Base-by-base conservation (phyloP, 2,329 filamentous ascomycete genomes). In the Uncinocarpus reesii region DNA sequence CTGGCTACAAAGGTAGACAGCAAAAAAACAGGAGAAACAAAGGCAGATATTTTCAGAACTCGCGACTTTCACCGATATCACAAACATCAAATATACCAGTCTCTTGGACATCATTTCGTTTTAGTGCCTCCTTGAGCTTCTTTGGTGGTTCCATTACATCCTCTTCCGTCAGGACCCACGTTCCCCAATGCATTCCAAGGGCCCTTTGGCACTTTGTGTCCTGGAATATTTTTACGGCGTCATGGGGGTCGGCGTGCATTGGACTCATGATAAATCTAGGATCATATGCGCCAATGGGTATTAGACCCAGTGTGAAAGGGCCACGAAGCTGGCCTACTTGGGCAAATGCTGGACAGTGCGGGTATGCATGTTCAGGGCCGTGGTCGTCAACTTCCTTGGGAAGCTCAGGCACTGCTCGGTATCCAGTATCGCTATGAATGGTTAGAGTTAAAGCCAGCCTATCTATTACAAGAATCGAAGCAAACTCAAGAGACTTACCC, bases 241-340 rank as follows among this genome's bases (percentile, higher is more conserved):
- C 90, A 56, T 80, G 81, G 0, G 90, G 90, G 62, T 93, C 85
- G 6, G 85, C 83, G 63, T 96, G 90, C 75, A 93, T 81, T 16
- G 80, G 71, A 40, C 81, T 87, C 72, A 92, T 89, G 53, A 92
- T 65, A 57, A 65, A 75, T 35, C 67, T 62, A 38, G 67, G 68
- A 51, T 78, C 73, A 65, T 95, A 95, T 1, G 89, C 90, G 46
- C 90, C 90, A 56, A 96, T 95, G 32, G 90, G 90, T 55, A 96
- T 92, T 48, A 95, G 69, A 0, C 90, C 90, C 5, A 96, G 76
- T 63, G 95, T 87, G 59, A 95, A 95, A 0, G 87, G 86, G 0
- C 90, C 89, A 28, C 86, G 76, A 45, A 83, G 75, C 13, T 79
- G 69, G 52, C 90, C 90, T 53, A 95, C 88, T 64, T 93, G 76